Percentiles rank a stretch among this genome's conserved stretches.
Evolutionary conservation across 257 asterid genomes (phyloP).

Genomic region (Solanum bulbocastanum): DNA sequence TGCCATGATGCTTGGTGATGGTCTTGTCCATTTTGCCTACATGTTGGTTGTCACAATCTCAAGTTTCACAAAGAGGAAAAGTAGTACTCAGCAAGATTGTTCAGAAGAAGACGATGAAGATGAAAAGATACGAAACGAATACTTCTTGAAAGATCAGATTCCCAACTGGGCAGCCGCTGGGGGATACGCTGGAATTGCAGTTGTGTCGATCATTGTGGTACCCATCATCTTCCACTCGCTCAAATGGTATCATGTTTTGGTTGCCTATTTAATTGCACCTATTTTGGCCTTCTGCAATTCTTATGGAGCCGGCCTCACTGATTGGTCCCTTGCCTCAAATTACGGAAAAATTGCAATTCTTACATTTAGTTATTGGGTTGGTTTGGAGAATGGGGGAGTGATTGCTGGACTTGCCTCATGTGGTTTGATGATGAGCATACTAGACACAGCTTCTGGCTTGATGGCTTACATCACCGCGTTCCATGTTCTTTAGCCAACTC

Average conservation of each 20-base stretch:
- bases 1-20: conserved; percentile 74
- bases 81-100: background rate
- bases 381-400: conserved; percentile 30
- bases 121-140: background rate
- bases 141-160: conserved; percentile 25
- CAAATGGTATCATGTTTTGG: conserved; percentile 27
- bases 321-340: conserved; percentile 31
- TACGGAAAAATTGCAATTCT: conserved; percentile 30
- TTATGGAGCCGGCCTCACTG: conserved; percentile 34
- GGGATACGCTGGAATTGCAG: conserved; percentile 11
- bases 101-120: conserved; percentile 11
- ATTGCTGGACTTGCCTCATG: conserved; percentile 31
- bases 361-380: conserved; percentile 22
- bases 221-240: conserved; percentile 27
- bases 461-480: conserved; percentile 31
- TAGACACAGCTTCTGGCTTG: conserved; percentile 21
- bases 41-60: conserved; percentile 21
- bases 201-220: conserved; percentile 19
- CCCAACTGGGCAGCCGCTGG: conserved; percentile 17
- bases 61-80: conserved; percentile 8
- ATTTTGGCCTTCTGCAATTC: conserved; percentile 35
- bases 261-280: conserved; percentile 25
- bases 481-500: conserved; percentile 30
- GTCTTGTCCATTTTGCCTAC: conserved; percentile 48
- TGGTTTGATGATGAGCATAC: conserved; percentile 27